Conservation (phyloP, 2,329 filamentous ascomycete species). For the Penicillium sp. region DNA sequence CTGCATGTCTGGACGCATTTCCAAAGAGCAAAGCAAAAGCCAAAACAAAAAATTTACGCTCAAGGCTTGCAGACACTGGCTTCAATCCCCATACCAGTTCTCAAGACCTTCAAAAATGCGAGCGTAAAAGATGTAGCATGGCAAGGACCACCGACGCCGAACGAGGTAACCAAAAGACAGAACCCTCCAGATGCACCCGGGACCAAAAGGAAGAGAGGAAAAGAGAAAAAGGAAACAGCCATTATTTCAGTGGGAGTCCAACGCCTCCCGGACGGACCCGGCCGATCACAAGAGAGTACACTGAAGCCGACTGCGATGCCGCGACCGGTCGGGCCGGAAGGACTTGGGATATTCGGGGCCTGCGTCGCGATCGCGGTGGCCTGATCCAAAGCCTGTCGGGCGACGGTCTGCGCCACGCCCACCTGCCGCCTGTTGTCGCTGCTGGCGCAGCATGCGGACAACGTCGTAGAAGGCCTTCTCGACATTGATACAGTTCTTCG, state of each 20-base stretch:
- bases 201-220: conserved; percentile 18
- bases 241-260: conserved; percentile 4
- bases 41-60: not conserved
- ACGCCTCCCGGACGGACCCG: conserved; percentile 15
- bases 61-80: not conserved
- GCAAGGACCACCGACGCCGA: conserved; percentile 21
- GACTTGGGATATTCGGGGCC: conserved; percentile 40
- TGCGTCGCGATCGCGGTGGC: conserved; percentile 37
- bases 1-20: not conserved
- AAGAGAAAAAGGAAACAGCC: conserved; percentile 15
- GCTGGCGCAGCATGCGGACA: conserved; percentile 81
- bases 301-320: conserved; percentile 37
- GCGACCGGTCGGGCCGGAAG: conserved; percentile 39
- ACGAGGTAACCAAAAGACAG: conserved; percentile 26
- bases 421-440: conserved; percentile 59
- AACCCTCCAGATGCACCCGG: conserved; percentile 29
- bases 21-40: not conserved
- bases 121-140: conserved; percentile 5
- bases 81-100: not conserved
- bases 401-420: conserved; percentile 37
- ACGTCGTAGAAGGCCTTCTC: conserved; percentile 99
- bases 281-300: conserved; percentile 39
- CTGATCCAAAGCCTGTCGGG: conserved; percentile 33
- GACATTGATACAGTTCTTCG: conserved; percentile 97
- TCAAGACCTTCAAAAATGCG: not conserved